Base-by-base conservation (phyloP, 83 land plant species). In the Thuja plicata region DNA sequence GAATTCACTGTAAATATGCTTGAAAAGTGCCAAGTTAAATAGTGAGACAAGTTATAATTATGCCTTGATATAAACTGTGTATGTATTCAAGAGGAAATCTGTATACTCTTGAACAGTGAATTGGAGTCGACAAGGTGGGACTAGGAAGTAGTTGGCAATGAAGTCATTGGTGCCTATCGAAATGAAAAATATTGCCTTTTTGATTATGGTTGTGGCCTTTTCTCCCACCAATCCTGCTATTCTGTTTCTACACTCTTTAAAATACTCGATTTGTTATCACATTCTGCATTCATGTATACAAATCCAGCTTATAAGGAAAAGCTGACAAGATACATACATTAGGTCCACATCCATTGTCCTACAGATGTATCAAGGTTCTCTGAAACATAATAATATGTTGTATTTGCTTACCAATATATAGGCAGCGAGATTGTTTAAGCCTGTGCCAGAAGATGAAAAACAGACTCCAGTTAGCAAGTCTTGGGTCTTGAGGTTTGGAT, bases 151-250 rank as follows among this genome's bases (percentile, higher is more conserved):
- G 78, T 89, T 92, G 83, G 76, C 55, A 16, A 87, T 50, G 79
- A 94, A 90, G 87, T 94, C 95, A 66, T 94, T 92, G 46, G 92
- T 89, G 52, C 91, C 91, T 5, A 80, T 70, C 30, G 60, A 24
- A 27, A 90, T 10, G 2, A 88, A 11, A 57, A 70, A 77, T 43
- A 78, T 21, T 0, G 94, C 89, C 41, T 89, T 74, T 2, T 76
- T 60, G 4, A 94, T 87, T 15, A 86, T 82, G 13, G 50, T n/a
- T 5, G 86, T 62, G 5, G 86, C 87, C 34, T 89, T 38, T 81
- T 91, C 86, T 34, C 95, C 95, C 35, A 92, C 82, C 32, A 76
- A 30, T 3, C 5, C 52, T 74, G 87, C 86, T 13, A 92, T 5
- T 76, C 38, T 90, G 1, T 11, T 79, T 3, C 43, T 91, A 80